Base-by-base conservation (phyloP, 805 yeast genomes). In the Nakazawaea wyomingensis region DNA sequence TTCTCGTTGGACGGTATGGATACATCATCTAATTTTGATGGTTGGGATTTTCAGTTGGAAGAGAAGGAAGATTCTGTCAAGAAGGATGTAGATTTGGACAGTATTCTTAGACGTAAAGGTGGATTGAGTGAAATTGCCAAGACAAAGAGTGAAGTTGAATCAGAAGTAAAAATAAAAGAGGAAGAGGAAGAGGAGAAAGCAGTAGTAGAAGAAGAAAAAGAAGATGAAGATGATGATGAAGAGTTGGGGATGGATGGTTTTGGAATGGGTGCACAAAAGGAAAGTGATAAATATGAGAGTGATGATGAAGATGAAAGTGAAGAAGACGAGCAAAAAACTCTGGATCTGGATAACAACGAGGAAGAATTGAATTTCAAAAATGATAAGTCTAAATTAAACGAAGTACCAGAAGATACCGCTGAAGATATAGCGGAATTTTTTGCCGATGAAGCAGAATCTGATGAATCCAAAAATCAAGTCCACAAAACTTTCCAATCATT, bases 101-200 rank as follows among this genome's bases (percentile, higher is more conserved):
- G 80, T 11, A 91, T 91, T 42, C 85, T 91, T 52, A 80, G 82
- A 65, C 75, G 90, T 61, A 90, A 86, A 54, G 95, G 96, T 60
- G 87, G 96, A 33, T 67, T 82, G 43, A 67, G 74, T 4, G 75
- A 76, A 40, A 56, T 78, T 43, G 79, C 74, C 1, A 77, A 72
- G 36, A 62, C 69, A 13, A 69, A 65, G 14, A 57, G 55, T 9
- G 67, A 59, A 4, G 65, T 60, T 11, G 69, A 61, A 3, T 69
- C 62, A 8, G 66, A 60, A 5, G 69, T 62, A 11, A 24, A 24
- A 24, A 11, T 9, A 11, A 11, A 24, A 24, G 27, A 24, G 11
- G 27, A 24, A 24, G n/a, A n/a, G n/a, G 69, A 69, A 29, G 65
- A 60, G 46, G 68, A 60, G 10, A 58, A 52, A 22, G 63, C 56